Evolutionary conservation across 2,329 filamentous ascomycete species (phyloP).

Genomic region (Dryadomyces quercivorus): DNA sequence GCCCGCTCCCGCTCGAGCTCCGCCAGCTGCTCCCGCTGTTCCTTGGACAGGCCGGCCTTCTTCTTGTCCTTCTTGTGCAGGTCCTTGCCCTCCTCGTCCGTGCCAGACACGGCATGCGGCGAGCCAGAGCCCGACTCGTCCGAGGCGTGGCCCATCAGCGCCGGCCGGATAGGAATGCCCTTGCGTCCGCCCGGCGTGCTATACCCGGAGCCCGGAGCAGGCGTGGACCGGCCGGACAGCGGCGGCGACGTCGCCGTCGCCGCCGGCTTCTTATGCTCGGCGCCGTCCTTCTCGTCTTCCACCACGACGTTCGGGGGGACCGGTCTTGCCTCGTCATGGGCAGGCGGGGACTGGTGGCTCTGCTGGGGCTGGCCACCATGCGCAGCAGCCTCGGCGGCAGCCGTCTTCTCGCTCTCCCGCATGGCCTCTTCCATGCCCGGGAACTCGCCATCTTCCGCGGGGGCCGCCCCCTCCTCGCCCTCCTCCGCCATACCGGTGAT

Average conservation of each 20-base stretch:
- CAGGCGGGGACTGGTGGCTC: no score
- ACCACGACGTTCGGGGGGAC: conserved; percentile 25
- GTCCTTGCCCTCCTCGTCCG: conserved; percentile 53
- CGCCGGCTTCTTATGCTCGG: neutral
- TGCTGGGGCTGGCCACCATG: neutral
- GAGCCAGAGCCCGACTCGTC: conserved; percentile 57
- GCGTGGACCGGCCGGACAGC: neutral
- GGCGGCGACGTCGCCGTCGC: neutral
- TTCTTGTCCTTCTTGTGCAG: conserved; percentile 49
- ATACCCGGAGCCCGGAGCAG: conserved; percentile 22
- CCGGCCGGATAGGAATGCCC: conserved; percentile 64
- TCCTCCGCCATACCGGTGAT: conserved; percentile 75
- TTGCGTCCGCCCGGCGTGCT: conserved; percentile 26
- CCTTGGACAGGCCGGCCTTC: conserved; percentile 73
- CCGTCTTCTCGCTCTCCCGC: conserved; percentile 38
- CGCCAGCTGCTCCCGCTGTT: conserved; percentile 83
- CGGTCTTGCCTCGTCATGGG: neutral
- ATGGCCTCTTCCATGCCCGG: conserved; percentile 45
- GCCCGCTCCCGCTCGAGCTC: conserved; percentile 81
- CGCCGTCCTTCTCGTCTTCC: conserved; percentile 23
- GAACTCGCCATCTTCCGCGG: conserved; percentile 38
- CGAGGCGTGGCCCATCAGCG: conserved; percentile 71
- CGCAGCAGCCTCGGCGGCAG: conserved; percentile 16
- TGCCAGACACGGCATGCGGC: conserved; percentile 47
- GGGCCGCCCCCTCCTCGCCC: conserved; percentile 29